Evolutionary conservation across 176 grass and related monocot species (phyloP), one percentile per base, ranked within the genome.

Genomic region (Triticum dicoccoides): DNA sequence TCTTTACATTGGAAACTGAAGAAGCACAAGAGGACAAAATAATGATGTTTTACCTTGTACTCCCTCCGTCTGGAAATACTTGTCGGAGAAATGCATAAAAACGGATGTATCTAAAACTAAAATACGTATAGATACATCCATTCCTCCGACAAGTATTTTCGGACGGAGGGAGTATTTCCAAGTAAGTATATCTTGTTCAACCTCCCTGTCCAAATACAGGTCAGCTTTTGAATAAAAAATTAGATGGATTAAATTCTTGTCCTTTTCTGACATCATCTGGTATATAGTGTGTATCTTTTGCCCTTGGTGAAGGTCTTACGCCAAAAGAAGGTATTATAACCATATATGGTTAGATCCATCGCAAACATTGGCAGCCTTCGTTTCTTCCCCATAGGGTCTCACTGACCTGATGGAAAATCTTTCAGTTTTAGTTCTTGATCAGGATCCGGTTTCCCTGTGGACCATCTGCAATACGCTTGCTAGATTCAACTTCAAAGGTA

Each of bases 181-280:
- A 49, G 45, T 49, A 49, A 49, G 18, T 39, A 62, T 66, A 62
- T 83, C 71, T 39, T 15, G 29, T 78, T 49, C 65, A 20, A 27
- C 47, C 2, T 73, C 45, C 45, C 3, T 49, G 70, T 32, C 70
- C 17, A 58, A 54, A 69, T 68, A 79, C 11, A 69, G 14, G 80
- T 83, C 86, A 77, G 69, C 80, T 77, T 69, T 13, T 49, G 4
- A 35, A 59, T 4, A 23, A 59, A 37, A 42, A 9, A 42, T 42
- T 64, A 3, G 4, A 44, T 42, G 39, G 9, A 13, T 62, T 88
- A 59, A 88, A 12, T 68, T 35, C 32, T 77, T 5, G 73, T 83
- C 80, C 52, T 87, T 83, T 88, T 83, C 86, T 83, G 13, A 47
- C 20, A n/a, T 78, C 58, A 15, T 77, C 61, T 83, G 12, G 13